Base-by-base conservation (phyloP, 306 rosid genomes). In the Geum urbanum region DNA sequence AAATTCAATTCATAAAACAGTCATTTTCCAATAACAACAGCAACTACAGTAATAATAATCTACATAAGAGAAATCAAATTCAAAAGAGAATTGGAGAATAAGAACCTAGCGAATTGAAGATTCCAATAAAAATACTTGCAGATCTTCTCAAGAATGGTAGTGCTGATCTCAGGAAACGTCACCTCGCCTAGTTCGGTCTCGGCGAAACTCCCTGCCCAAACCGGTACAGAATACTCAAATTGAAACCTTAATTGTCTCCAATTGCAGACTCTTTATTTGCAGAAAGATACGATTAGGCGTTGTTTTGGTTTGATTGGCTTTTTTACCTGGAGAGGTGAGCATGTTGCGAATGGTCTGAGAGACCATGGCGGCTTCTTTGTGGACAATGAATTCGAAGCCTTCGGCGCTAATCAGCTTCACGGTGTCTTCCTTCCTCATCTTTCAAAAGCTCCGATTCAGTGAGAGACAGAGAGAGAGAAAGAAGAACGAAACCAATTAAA, bases 361-460 rank as follows among this genome's bases (percentile, higher is more conserved):
- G 81, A 95, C 99, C 97, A 91, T 95, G 22, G 99, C 99, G 16
- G 97, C 99, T 71, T 95, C 99, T 75, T 89, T 91, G 76, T 87
- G 96, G 66, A 95, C 76, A 14, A 95, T 82, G 74, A 95, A 95
- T 80, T 95, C 96, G 81, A 95, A 95, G 37, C 97, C 99, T 75
- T 94, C 92, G 37, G 89, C 88, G 74, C 96, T 84, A 81, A 92
- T 86, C 45, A 86, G 86, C 79, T 92, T 89, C 77, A 89, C 90
- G 1, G 91, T 86, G 39, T 87, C 92, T 82, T 84, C 97, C 80
- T 89, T 91, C 92, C 68, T 89, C 97, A 88, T 92, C 75, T 76
- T 66, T 44, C 4, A 45, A 0, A 13, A 43, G 56, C 41, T 46
- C 18, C 53, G 66, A 44, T 46, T 69, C 24, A 16, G 27, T 2